Percentiles rank a stretch among this genome's conserved stretches.
Conservation (phyloP, 768 basidiomycete species). For the Leccinum imitatum region DNA sequence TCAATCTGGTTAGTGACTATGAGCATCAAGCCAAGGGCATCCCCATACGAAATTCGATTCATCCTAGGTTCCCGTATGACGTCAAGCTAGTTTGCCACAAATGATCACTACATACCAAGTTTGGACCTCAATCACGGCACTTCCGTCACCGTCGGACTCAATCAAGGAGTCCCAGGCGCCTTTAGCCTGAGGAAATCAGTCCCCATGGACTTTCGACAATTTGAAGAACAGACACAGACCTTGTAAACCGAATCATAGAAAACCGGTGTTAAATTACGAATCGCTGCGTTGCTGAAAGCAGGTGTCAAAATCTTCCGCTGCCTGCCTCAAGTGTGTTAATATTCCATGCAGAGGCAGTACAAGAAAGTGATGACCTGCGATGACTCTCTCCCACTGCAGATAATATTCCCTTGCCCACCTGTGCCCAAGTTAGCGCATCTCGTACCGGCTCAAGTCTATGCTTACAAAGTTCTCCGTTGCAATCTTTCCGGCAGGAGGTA, state of each 20-base stretch:
- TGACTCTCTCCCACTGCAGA: conserved; percentile 45
- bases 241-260: conserved; percentile 45
- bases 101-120: conserved; percentile 36
- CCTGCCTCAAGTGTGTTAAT: conserved; percentile 18
- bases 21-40: background rate
- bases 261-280: conserved; percentile 36
- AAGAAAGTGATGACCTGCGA: conserved; percentile 30
- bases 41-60: conserved; percentile 43
- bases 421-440: background rate
- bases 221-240: conserved; percentile 26
- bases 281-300: conserved; percentile 42
- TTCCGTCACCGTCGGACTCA: conserved; percentile 21
- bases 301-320: conserved; percentile 40
- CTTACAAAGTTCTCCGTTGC: conserved; percentile 29
- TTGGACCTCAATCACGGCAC: conserved; percentile 47
- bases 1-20: background rate
- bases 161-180: conserved; percentile 32
- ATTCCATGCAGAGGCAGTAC: conserved; percentile 21
- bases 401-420: conserved; percentile 39
- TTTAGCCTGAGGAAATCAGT: conserved; percentile 25
- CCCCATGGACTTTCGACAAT: background rate
- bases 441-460: background rate
- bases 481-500: conserved; percentile 21
- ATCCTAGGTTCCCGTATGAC: conserved; percentile 30
- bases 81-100: background rate